Base-by-base conservation (phyloP, 306 rosid genomes). In the Urtica urens region DNA sequence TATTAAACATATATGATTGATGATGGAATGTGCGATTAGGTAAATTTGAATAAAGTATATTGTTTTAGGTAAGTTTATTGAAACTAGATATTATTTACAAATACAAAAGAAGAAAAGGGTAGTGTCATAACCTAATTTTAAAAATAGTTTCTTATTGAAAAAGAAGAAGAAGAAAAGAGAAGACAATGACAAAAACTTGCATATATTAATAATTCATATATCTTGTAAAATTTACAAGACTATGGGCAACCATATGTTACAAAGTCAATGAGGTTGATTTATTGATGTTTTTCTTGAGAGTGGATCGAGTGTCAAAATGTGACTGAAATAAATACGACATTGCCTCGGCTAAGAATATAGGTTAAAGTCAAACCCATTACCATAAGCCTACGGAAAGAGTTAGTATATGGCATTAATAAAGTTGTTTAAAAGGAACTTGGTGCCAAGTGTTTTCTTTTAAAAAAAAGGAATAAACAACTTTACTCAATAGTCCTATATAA, bases 191-290 rank as follows among this genome's bases (percentile, higher is more conserved):
- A n/a, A n/a, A n/a, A n/a, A n/a, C n/a, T n/a, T n/a, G n/a, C n/a
- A n/a, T n/a, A n/a, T n/a, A n/a, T n/a, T n/a, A n/a, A n/a, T n/a
- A n/a, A n/a, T n/a, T 10, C 19, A 47, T 44, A 3, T 2, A 1
- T 19, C 5, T 5, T 48, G 19, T 17, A 47, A 13, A n/a, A 48
- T 48, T 25, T 38, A 48, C 29, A 48, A 44, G 27, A 46, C 17
- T 47, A 39, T 39, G 23, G 14, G 56, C 42, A 23, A 16, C 25
- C 35, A 20, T 38, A 34, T 13, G 23, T 17, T 15, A 44, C 39
- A 40, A 50, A 57, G 69, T 68, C 65, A 62, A 62, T 44, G 69
- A 62, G 21, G 37, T 61, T 17, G 59, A 49, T 42, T 21, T 55
- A 4, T 60, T 49, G 68, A 27, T 29, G 23, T 39, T 53, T 63